Evolutionary conservation across 495 filamentous ascomycete species (phyloP), one percentile per base, ranked within the genome.

Genomic region (Penicillium antarcticum): DNA sequence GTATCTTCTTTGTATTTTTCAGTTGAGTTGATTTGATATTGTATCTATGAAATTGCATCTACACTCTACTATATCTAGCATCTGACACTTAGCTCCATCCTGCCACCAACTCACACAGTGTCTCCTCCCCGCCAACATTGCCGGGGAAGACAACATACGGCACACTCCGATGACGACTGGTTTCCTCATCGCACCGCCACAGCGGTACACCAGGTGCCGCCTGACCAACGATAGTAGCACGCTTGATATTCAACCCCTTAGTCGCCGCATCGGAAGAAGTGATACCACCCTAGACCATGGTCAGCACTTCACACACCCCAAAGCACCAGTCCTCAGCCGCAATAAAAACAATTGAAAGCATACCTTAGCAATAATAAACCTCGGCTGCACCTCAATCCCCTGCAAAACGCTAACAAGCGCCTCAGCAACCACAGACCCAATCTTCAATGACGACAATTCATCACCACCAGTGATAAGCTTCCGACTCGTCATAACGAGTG

Each of bases 61-160:
- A 29, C 21, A 17, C 4, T 19, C 18, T 44, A n/a, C 13, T n/a
- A 17, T 1, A 24, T 41, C 16, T 6, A 21, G 5, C 19, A 18
- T 46, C 36, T 45, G n/a, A n/a, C n/a, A n/a, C n/a, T n/a, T n/a
- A 74, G 44, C 57, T 59, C 71, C 71, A 75, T 1, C 58, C 64
- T 41, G 62, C 67, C 14, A 73, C 71, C 34, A 75, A 24, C 4
- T 70, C 64, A 57, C 64, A 67, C n/a, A 75, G 54, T 19, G 77
- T 77, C 46, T 64, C 58, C 45, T 80, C 77, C 7, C 68, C 68
- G 19, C 78, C 79, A 11, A 81, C 78, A 65, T 82, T 82, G 10
- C 77, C 79, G n/a, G 79, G 79, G 45, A 82, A 82, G 0, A 81
- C 77, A 11, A 80, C 74, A 60, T 71, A 80, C 12, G 76, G 76